phyloP scores from a whole-genome alignment of 139 green algal species.

The Closterium sp. region DNA sequence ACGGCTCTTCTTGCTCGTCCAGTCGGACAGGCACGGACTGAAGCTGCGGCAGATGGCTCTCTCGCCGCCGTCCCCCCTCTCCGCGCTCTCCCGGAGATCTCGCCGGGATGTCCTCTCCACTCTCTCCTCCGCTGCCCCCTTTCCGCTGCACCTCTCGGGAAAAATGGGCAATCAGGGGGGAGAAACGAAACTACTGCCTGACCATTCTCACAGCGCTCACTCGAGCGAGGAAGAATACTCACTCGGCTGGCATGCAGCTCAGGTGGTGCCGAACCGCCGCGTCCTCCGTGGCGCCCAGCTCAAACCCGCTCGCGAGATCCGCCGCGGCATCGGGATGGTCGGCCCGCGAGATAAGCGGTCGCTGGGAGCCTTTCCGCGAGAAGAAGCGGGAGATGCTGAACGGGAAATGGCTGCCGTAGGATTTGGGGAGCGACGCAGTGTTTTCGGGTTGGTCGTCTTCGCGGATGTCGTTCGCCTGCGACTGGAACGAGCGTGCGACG shows the following conservation, averaged over 20 bases:
- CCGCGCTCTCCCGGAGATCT: neutral
- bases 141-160: slow-evolving; percentile 68
- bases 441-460: neutral
- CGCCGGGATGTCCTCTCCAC: neutral
- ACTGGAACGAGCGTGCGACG: neutral
- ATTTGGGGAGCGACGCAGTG: neutral
- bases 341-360: neutral
- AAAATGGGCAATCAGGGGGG: neutral
- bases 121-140: slow-evolving; percentile 60
- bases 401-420: neutral
- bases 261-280: neutral
- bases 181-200: neutral
- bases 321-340: neutral
- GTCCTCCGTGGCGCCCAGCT: neutral
- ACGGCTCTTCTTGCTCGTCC: too few species aligned
- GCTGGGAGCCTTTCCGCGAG: neutral
- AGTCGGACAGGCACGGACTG: slow-evolving; percentile 92
- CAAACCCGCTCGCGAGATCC: neutral
- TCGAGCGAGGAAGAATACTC: too few species aligned
- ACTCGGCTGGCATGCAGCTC: neutral
- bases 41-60: neutral
- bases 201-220: neutral
- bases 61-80: too few species aligned
- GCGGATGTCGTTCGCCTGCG: neutral
- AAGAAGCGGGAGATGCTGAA: neutral